Evolutionary conservation across 208 protist genomes (phyloP), one percentile per base, ranked within the genome.

Genomic region (Trypanosoma platydactyli): DNA sequence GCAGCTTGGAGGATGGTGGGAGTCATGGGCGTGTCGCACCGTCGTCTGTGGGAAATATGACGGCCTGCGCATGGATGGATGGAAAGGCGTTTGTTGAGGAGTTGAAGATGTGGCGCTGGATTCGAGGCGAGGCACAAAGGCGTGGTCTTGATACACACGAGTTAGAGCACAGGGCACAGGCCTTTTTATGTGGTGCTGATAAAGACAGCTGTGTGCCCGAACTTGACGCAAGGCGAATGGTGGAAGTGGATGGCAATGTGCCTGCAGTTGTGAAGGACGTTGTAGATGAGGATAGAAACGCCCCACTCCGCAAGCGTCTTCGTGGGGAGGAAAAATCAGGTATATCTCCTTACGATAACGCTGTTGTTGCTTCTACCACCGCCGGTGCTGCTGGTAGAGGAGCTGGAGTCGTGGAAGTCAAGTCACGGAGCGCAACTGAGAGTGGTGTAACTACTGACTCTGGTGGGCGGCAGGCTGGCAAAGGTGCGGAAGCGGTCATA

Each of bases 91-190:
- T 95, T 76, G 89, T 92, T 33, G 83, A 95, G 59, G 86, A 95
- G 62, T 71, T 95, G 73, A 84, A 86, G 58, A 73, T 95, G 68
- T 95, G 89, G 87, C 86, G 89, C 0, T 95, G 89, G 87, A 64
- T 91, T 40, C 86, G 86, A 15, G 63, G 61, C 0, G 78, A 83
- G 59, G 85, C 86, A 3, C 73, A 76, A 30, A 73, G 67, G 38
- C 68, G 68, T 35, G 48, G 49, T 13, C 46, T 79, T 27, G 64
- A 64, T 6, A 44, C 42, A 12, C 22, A 62, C 0, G 63, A 65
- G 35, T 42, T 88, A n/a, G 49, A 55, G 30, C 18, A 16, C 1
- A 41, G 61, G 4, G 77, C 81, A 6, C 57, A 70, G 18, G 4
- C n/a, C 5, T 83, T 80, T 50, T 67, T 88, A 5, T 16, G 25